Evolutionary conservation across 2,329 filamentous ascomycete species (phyloP), one percentile per base, ranked within the genome.

Genomic region (Knoxdaviesia capensis): DNA sequence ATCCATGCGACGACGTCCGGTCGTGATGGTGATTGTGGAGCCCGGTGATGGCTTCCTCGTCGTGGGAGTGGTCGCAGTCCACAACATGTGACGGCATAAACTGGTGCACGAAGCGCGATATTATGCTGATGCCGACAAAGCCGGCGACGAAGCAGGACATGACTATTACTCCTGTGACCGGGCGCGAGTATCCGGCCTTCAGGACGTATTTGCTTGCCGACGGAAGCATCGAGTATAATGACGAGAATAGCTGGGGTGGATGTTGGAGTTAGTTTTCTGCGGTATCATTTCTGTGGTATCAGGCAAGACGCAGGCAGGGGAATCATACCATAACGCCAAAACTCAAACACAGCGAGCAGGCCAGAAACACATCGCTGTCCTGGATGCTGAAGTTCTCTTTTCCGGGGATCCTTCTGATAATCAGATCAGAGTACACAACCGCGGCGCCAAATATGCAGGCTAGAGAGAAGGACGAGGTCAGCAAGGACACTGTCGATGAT

Each of bases 151-250:
- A 88, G 53, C 73, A 80, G 7, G 52, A 69, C 53, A 86, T 77
- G 52, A 86, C 64, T 32, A 75, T 59, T 51, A 82, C 70, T 9
- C 77, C 78, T 5, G 87, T 83, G 2, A 61, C 55, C 46, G 77
- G 71, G 3, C 82, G 65, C 6, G 71, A 67, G 58, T 77, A 77
- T 10, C 76, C 77, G 41, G 76, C 80, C 43, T 75, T 66, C 45
- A 69, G 64, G 4, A 98, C 68, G 53, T 93, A 94, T 35, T 66
- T 66, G 53, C 80, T 86, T 2, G 88, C 77, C 20, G 83, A 85
- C 7, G 88, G 88, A 6, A 96, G 69, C 82, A 96, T 94, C 58
- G 78, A 90, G 58, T 87, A 93, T 31, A 96, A 62, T 1, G 88
- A 78, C 34, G 87, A 94, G 59, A 94, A 94, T 36, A 94, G 71